A percentile compares a stretch with the other conserved stretches of the same genome.
Conservation (phyloP, 2,329 filamentous ascomycete species). For the Dactylellina cionopaga region DNA sequence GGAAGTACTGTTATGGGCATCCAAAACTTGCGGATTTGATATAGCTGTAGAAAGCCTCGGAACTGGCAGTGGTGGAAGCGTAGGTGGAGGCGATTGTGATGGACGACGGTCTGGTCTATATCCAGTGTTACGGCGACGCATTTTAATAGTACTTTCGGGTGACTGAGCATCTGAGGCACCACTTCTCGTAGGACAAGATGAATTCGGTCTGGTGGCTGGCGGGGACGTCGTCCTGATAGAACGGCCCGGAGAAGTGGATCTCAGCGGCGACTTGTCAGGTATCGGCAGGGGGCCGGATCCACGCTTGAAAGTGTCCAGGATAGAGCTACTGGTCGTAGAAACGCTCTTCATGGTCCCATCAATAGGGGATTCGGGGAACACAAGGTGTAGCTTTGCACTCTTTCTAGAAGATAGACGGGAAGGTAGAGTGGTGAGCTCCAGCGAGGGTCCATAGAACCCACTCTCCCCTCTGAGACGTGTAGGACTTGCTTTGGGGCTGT, state of each 20-base stretch:
- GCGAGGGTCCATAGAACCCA: neutral
- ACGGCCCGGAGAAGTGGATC: constrained; percentile 18
- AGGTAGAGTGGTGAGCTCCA: constrained; percentile 14
- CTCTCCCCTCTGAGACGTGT: constrained; percentile 16
- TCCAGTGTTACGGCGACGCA: constrained; percentile 37
- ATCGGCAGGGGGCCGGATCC: constrained; percentile 21
- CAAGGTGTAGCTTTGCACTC: constrained; percentile 13
- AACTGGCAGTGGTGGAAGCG: constrained; percentile 18
- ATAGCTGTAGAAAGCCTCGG: neutral
- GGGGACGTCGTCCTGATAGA: constrained; percentile 7
- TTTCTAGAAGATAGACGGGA: constrained; percentile 1
- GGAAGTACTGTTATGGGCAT: neutral
- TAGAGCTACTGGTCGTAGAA: constrained; percentile 39
- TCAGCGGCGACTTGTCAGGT: constrained; percentile 42
- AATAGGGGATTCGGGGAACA: constrained; percentile 42
- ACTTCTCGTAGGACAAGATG: constrained; percentile 4
- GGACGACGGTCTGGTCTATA: constrained; percentile 9
- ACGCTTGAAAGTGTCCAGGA: constrained; percentile 33
- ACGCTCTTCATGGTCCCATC: constrained; percentile 43
- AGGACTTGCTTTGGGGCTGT: constrained; percentile 43
- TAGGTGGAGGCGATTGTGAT: constrained; percentile 26
- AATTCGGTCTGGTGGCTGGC: neutral
- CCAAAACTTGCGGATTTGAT: neutral
- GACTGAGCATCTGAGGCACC: neutral
- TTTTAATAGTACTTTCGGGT: neutral